phyloP scores from a whole-genome alignment of 2,329 filamentous ascomycete genomes.

The Hirsutella rhossiliensis region DNA sequence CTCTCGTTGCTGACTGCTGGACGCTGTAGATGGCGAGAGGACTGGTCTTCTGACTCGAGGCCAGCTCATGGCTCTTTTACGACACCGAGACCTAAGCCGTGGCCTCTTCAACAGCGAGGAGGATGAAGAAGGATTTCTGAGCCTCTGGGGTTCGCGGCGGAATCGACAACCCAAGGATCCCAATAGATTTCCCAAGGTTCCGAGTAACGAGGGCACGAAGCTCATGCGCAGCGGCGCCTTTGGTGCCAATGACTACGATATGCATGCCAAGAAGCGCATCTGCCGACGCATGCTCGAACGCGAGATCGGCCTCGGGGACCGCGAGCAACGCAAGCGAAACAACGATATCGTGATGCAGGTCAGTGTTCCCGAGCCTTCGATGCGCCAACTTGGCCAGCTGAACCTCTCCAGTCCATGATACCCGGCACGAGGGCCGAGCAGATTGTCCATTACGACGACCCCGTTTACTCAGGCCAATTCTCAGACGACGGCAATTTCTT shows the following conservation, averaged over 20 bases:
- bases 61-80: slow-evolving; percentile 28
- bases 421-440: slow-evolving; percentile 69
- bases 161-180: slow-evolving; percentile 30
- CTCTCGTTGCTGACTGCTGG: slow-evolving; percentile 1
- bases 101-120: slow-evolving; percentile 24
- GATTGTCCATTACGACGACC: slow-evolving; percentile 74
- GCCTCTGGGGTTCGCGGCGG: slow-evolving; percentile 33
- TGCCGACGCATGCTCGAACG: slow-evolving; percentile 65
- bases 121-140: slow-evolving; percentile 20
- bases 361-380: slow-evolving; percentile 7
- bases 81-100: slow-evolving; percentile 23
- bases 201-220: slow-evolving; percentile 61
- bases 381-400: too few species aligned
- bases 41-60: slow-evolving; percentile 19
- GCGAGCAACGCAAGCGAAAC: slow-evolving; percentile 47
- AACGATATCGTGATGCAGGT: slow-evolving; percentile 57
- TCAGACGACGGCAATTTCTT: slow-evolving; percentile 97
- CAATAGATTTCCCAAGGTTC: slow-evolving; percentile 67
- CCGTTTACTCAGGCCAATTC: slow-evolving; percentile 92
- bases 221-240: slow-evolving; percentile 78
- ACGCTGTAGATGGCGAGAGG: slow-evolving; percentile 11
- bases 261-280: slow-evolving; percentile 45
- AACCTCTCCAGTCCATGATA: slow-evolving; percentile 49
- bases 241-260: slow-evolving; percentile 50
- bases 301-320: slow-evolving; percentile 61